Evolutionary conservation across 2,329 filamentous ascomycete species (phyloP).

Genomic region (Sporothrix schenckii): DNA sequence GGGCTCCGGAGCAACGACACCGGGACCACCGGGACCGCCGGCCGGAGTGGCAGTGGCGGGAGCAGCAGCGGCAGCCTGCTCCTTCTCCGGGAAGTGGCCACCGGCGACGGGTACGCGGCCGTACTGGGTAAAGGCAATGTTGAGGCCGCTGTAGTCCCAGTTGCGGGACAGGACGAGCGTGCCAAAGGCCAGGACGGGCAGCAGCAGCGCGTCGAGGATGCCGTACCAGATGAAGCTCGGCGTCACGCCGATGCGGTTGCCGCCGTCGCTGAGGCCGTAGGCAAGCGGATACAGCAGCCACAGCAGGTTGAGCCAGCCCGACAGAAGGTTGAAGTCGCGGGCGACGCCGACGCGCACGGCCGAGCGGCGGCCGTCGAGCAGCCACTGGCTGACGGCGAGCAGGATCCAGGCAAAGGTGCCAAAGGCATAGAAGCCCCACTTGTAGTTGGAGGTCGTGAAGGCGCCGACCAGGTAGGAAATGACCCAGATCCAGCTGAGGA

Average conservation of each 20-base stretch:
- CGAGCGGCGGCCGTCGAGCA: constrained; percentile 45
- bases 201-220: constrained; percentile 54
- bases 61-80: constrained; percentile 38
- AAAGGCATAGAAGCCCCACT: constrained; percentile 62
- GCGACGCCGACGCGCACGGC: constrained; percentile 49
- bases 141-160: constrained; percentile 58
- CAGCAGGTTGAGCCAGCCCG: constrained; percentile 54
- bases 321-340: constrained; percentile 51
- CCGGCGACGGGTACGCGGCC: constrained; percentile 51
- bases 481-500: constrained; percentile 56
- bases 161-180: constrained; percentile 50
- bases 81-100: constrained; percentile 54
- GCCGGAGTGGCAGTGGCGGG: constrained; percentile 36
- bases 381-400: constrained; percentile 52
- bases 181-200: constrained; percentile 50
- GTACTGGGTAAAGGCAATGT: constrained; percentile 59
- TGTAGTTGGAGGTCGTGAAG: constrained; percentile 54
- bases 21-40: background rate
- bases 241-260: constrained; percentile 54
- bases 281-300: constrained; percentile 60
- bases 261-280: constrained; percentile 57
- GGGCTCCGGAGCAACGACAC: constrained; percentile 6
- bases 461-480: constrained; percentile 55
- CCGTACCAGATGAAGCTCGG: constrained; percentile 56
- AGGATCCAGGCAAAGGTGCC: constrained; percentile 53